phyloP scores from a whole-genome alignment of 106 monocot genomes.

The Vanilla planifolia region DNA sequence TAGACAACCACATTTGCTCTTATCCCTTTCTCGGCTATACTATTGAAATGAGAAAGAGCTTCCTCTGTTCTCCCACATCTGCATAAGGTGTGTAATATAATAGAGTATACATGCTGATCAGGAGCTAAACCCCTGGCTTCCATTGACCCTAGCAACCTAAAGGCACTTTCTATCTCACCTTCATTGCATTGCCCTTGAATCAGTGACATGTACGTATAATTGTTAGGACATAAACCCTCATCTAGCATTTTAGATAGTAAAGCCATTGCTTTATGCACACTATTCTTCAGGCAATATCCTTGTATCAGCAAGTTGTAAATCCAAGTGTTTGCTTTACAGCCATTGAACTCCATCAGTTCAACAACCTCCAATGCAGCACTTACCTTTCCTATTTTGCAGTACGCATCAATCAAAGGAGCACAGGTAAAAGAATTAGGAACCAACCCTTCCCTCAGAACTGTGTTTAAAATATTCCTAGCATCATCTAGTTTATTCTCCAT shows the following conservation, averaged over 20 bases:
- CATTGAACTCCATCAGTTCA: slow-evolving; percentile 19
- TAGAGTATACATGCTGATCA: slow-evolving; percentile 27
- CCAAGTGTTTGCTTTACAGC: slow-evolving; percentile 21
- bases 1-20: slow-evolving; percentile 29
- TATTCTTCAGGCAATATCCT: slow-evolving; percentile 21
- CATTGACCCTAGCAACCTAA: slow-evolving; percentile 28
- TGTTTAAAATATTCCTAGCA: slow-evolving; percentile 18
- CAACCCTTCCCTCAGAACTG: slow-evolving; percentile 12
- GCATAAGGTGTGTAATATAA: slow-evolving; percentile 26
- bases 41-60: slow-evolving; percentile 19
- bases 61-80: slow-evolving; percentile 20
- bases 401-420: slow-evolving; percentile 28
- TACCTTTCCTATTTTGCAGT: slow-evolving; percentile 10
- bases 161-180: slow-evolving; percentile 27
- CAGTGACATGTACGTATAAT: slow-evolving; percentile 25
- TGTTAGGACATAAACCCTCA: slow-evolving; percentile 17
- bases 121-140: slow-evolving; percentile 8
- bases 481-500: slow-evolving; percentile 28
- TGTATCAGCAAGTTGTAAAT: slow-evolving; percentile 37
- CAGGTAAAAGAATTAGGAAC: slow-evolving; percentile 23
- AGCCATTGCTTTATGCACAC: slow-evolving; percentile 31
- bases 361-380: slow-evolving; percentile 10
- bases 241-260: slow-evolving; percentile 20
- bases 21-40: slow-evolving; percentile 15
- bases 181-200: slow-evolving; percentile 34